Conservation (phyloP, 495 filamentous ascomycete species). For the Tuber magnatum region DNA sequence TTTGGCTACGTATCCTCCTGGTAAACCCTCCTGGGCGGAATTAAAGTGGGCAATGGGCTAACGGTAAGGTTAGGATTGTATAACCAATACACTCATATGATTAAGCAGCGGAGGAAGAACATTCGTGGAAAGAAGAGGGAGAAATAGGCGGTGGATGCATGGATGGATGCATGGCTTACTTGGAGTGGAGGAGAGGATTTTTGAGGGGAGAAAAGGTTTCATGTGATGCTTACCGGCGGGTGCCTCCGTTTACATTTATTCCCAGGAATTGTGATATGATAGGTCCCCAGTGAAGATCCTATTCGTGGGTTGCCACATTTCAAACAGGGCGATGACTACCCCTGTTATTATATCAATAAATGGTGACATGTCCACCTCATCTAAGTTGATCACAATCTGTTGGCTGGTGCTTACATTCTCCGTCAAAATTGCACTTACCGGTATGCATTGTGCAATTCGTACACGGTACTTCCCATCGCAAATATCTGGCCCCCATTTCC, state of each 20-base stretch:
- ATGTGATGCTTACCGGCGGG: not conserved
- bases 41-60: conserved; percentile 10
- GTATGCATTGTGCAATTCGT: not conserved
- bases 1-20: conserved; percentile 69
- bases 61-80: conserved; percentile 57
- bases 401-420: not conserved
- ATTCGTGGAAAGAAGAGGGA: conserved; percentile 51
- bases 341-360: not conserved
- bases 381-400: not conserved
- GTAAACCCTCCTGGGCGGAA: conserved; percentile 47
- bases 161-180: not conserved
- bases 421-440: not conserved
- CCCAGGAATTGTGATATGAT: not conserved
- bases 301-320: not conserved
- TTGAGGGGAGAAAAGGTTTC: not conserved
- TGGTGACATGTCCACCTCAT: not conserved
- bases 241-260: not conserved
- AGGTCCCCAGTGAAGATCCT: not conserved
- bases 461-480: not conserved
- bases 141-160: conserved; percentile 10
- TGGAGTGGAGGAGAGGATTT: not conserved
- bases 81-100: conserved; percentile 89
- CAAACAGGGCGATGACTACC: not conserved
- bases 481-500: not conserved
- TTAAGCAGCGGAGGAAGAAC: conserved; percentile 73